These are phyloP conservation scores for Sisymbrium irio DNA, from an alignment of 345 rosid species.

Conservation along the genomic window DNA sequence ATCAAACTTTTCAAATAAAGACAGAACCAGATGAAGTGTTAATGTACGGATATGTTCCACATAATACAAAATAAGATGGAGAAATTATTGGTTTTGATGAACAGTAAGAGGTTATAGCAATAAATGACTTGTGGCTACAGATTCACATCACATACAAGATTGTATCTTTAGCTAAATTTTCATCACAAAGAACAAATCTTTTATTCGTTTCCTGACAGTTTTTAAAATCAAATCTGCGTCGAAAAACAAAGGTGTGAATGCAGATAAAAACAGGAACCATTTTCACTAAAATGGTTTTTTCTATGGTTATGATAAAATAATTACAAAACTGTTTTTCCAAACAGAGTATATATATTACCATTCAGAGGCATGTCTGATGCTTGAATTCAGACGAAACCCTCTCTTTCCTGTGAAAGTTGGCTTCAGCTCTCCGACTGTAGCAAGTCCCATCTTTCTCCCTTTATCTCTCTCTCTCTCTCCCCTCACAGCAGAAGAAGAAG, in stretches of 20 bases:
- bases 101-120: background rate
- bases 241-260: background rate
- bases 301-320: background rate
- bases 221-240: background rate
- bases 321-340: background rate
- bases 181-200: conserved; percentile 6
- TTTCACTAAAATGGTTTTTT: background rate
- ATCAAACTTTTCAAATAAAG: conserved; percentile 27
- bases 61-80: conserved; percentile 12
- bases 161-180: background rate
- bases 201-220: conserved; percentile 11
- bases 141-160: conserved; percentile 18
- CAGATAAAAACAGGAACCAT: conserved; percentile 15
- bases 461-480: conserved; percentile 21
- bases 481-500: background rate
- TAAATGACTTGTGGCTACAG: conserved; percentile 27
- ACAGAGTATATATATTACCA: conserved; percentile 51
- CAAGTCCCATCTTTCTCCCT: conserved; percentile 70
- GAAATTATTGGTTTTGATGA: conserved; percentile 31
- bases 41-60: conserved; percentile 35
- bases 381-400: conserved; percentile 83
- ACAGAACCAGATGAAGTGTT: conserved; percentile 27
- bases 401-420: conserved; percentile 86
- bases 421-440: conserved; percentile 71
- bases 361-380: conserved; percentile 91